Evolutionary conservation across 2,329 filamentous ascomycete species (phyloP).

Genomic region (Diplodia corticola): DNA sequence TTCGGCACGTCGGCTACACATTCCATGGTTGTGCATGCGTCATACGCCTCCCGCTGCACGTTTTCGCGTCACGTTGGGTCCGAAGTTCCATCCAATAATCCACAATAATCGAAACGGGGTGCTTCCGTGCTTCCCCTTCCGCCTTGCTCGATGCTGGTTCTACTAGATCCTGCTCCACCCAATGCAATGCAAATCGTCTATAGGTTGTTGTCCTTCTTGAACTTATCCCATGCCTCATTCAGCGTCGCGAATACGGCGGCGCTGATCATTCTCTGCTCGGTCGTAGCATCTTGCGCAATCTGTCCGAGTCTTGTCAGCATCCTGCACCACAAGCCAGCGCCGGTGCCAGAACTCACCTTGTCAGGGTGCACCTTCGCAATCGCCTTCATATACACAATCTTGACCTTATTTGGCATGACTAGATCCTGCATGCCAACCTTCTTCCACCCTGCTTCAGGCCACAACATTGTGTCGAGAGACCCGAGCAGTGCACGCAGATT

Average conservation of each 20-base stretch:
- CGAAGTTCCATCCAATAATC: background rate
- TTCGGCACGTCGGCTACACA: slow-evolving; percentile 13
- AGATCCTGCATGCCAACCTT: slow-evolving; percentile 93
- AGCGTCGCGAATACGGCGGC: slow-evolving; percentile 64
- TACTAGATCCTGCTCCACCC: background rate
- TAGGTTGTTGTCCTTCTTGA: slow-evolving; percentile 63
- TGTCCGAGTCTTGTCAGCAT: slow-evolving; percentile 34
- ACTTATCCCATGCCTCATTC: slow-evolving; percentile 70
- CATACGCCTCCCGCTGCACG: background rate
- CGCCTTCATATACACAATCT: slow-evolving; percentile 98
- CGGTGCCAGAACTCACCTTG: slow-evolving; percentile 68
- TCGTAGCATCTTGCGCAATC: slow-evolving; percentile 65
- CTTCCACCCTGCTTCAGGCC: slow-evolving; percentile 93
- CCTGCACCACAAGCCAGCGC: background rate
- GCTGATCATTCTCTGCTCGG: slow-evolving; percentile 67
- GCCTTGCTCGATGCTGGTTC: background rate
- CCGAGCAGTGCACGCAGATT: slow-evolving; percentile 86
- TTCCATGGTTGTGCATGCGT: background rate
- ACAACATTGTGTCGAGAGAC: slow-evolving; percentile 84
- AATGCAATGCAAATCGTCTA: slow-evolving; percentile 30
- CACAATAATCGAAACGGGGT: background rate
- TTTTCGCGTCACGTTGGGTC: background rate
- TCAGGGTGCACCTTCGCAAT: slow-evolving; percentile 98
- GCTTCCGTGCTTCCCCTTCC: background rate
- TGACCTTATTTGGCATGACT: slow-evolving; percentile 90